Percentiles rank a stretch among this genome's conserved stretches.
Evolutionary conservation across 2,329 filamentous ascomycete genomes (phyloP).

Genomic region (Trichoderma sp.): DNA sequence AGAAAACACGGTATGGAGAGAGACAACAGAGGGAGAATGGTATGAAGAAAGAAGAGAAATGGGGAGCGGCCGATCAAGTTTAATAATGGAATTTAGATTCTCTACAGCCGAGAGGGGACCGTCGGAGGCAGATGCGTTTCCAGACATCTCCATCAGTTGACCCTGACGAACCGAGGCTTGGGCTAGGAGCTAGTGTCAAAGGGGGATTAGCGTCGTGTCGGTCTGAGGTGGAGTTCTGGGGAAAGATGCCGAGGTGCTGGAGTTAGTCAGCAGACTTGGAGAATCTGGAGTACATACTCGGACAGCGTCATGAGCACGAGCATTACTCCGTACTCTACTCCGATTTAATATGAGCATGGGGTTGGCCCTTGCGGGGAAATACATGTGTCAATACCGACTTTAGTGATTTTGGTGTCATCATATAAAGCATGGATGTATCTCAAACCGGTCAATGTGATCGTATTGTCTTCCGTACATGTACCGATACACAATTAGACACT

Average conservation of each 20-base stretch:
- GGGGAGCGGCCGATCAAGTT: background rate
- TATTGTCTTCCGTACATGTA: background rate
- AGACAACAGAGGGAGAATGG: background rate
- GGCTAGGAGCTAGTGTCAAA: background rate
- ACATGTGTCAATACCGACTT: background rate
- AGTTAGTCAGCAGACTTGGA: slow-evolving; percentile 1
- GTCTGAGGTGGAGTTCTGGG: slow-evolving; percentile 8
- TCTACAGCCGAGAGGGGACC: slow-evolving; percentile 18
- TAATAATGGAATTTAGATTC: slow-evolving; percentile 9
- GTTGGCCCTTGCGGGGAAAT: background rate
- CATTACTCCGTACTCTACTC: background rate
- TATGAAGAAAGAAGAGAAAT: background rate
- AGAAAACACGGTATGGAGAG: background rate
- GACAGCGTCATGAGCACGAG: background rate
- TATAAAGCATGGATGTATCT: background rate
- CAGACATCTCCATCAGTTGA: slow-evolving; percentile 4
- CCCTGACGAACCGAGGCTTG: slow-evolving; percentile 21
- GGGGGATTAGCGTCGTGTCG: background rate
- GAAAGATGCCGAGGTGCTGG: slow-evolving; percentile 17
- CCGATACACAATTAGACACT: background rate
- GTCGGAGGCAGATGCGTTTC: slow-evolving; percentile 5
- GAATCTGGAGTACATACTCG: background rate
- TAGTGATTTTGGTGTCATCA: background rate
- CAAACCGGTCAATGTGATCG: background rate
- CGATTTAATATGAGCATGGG: background rate